These are phyloP conservation scores for Kandelia obovata DNA, from an alignment of 345 rosid genomes.

Conservation along the genomic window DNA sequence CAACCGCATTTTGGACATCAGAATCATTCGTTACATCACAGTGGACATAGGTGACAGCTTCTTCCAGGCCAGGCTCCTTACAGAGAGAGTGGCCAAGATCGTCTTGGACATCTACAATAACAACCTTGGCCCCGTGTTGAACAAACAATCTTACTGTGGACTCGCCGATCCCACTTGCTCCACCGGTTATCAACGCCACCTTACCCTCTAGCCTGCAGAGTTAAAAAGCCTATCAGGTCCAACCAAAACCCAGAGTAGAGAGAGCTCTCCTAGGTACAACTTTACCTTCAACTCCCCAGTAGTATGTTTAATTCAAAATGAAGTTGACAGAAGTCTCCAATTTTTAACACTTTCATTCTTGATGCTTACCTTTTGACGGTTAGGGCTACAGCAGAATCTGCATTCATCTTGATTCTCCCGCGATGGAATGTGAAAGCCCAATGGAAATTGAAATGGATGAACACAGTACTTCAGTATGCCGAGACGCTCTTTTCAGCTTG, in stretches of 20 bases:
- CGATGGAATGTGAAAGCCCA: no score
- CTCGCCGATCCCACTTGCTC: slow-evolving; percentile 27
- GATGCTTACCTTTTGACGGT: slow-evolving; percentile 3
- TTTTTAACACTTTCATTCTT: no score
- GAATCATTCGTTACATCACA: slow-evolving; percentile 28
- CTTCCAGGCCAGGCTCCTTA: slow-evolving; percentile 8
- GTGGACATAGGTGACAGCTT: slow-evolving; percentile 18
- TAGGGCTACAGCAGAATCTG: neutral
- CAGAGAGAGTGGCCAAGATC: slow-evolving; percentile 21
- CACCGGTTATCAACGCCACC: slow-evolving; percentile 32
- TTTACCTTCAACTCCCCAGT: no score
- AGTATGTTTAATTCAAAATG: neutral
- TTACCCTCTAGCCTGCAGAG: slow-evolving; percentile 27
- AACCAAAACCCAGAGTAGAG: no score
- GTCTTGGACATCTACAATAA: slow-evolving; percentile 27
- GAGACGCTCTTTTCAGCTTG: no score
- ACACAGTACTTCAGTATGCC: no score
- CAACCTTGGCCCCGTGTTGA: slow-evolving; percentile 27
- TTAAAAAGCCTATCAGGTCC: neutral
- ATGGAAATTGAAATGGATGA: no score
- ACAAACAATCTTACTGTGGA: slow-evolving; percentile 18
- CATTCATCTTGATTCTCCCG: neutral
- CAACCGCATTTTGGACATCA: slow-evolving; percentile 21
- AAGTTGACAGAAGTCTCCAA: neutral
- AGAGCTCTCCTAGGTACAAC: no score